Evolutionary conservation across 2,329 filamentous ascomycete species (phyloP), one percentile per base, ranked within the genome.

Genomic region (Magnaporthiopsis poae): DNA sequence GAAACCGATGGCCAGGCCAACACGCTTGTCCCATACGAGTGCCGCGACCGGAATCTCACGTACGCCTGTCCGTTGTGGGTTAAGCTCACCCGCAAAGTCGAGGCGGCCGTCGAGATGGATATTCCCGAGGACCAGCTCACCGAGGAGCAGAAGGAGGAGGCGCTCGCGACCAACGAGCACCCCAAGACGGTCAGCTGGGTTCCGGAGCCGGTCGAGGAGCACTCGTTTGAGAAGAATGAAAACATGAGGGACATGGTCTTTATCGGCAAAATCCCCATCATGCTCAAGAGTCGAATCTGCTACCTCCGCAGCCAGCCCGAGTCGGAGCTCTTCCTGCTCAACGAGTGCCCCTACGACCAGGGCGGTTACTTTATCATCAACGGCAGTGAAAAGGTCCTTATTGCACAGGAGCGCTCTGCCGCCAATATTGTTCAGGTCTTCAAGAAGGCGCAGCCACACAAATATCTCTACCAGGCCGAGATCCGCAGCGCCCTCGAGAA

Each of bases 281-380:
- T 99, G 95, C 84, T 99, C 72, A 96, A 97, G 80, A 97, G 93
- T 36, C 91, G 94, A 77, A 95, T 96, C 72, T 99, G 95, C 78
- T 91, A 96, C 70, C 79, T 99, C 71, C 90, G 90, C 71, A 88
- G 90, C 71, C 86, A 96, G 74, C 86, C 87, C 63, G 94, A 98
- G 70, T 89, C 95, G 65, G 89, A 91, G 64, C 83, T 99, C 1
- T 98, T 96, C 76, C 84, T 90, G 62, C 88, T 96, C 77, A 96
- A 96, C 75, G 95, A 99, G 79, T 99, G 95, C 71, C 95, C 95
- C 0, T 99, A 97, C 77, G 95, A 99, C 74, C 95, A 97, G 75
- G 95, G 95, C 71, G 95, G 95, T 71, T 99, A 99, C 79, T 99
- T 99, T 75, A 92, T 99, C 73, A 99, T 99, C 83, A 99, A 99